Evolutionary conservation across 2,329 filamentous ascomycete genomes (phyloP).

Genomic region (Neofusicoccum ribis): DNA sequence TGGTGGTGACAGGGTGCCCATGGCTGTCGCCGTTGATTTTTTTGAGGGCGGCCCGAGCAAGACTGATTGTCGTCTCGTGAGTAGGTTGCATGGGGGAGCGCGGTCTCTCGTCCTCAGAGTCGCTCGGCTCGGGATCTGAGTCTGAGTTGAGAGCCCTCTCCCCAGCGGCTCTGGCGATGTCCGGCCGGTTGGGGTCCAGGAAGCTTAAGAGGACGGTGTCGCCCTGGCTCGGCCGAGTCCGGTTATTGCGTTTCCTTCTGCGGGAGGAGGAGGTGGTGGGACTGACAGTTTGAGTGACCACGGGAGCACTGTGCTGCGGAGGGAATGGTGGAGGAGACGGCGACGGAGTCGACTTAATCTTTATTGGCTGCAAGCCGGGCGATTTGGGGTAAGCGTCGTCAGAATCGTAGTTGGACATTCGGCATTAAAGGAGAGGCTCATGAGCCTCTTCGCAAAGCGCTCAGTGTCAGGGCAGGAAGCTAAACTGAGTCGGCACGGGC

Average conservation of each 20-base stretch:
- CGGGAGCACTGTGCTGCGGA: constrained; percentile 27
- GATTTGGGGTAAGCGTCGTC: constrained; percentile 50
- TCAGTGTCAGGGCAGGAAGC: constrained; percentile 3
- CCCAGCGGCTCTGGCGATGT: constrained; percentile 62
- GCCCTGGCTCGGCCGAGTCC: constrained; percentile 56
- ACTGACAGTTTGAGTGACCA: constrained; percentile 38
- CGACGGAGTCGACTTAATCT: constrained; percentile 51
- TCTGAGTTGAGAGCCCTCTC: constrained; percentile 51
- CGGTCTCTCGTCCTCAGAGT: constrained; percentile 42
- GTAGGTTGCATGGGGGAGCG: constrained; percentile 4
- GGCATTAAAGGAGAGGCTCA: constrained; percentile 17
- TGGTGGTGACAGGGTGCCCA: background rate
- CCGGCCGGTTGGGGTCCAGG: constrained; percentile 64
- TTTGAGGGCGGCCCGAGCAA: constrained; percentile 1
- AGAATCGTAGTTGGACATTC: constrained; percentile 44
- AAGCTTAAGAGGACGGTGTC: constrained; percentile 67
- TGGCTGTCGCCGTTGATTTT: background rate
- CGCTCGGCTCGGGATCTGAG: constrained; percentile 46
- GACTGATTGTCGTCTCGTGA: background rate
- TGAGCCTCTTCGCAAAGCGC: constrained; percentile 14
- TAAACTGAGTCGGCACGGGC: constrained; percentile 10
- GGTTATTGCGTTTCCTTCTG: constrained; percentile 53
- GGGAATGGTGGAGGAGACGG: constrained; percentile 50
- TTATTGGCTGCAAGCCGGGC: constrained; percentile 43
- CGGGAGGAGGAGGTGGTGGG: constrained; percentile 36